A percentile compares a stretch with the other conserved stretches of the same genome.
These are phyloP conservation scores for Tetrapisispora namnaoensis DNA, from an alignment of 805 yeast species.

Conservation along the genomic window DNA sequence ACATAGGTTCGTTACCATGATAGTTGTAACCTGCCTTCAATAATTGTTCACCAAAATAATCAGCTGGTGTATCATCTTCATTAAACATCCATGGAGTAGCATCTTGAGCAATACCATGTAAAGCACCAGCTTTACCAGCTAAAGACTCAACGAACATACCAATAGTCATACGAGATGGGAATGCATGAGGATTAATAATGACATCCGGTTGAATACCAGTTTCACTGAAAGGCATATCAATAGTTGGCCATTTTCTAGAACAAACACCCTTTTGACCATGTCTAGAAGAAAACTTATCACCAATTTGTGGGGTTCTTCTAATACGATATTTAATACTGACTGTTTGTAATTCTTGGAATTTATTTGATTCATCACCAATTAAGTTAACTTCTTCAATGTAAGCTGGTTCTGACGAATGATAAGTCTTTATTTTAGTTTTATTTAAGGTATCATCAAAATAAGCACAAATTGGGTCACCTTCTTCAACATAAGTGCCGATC, in stretches of 20 bases:
- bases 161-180: conserved; percentile 99
- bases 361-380: conserved; percentile 64
- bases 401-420: conserved; percentile 91
- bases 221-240: conserved; percentile 96
- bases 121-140: conserved; percentile 98
- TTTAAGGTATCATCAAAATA: conserved; percentile 85
- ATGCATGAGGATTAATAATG: conserved; percentile 96
- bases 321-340: conserved; percentile 83
- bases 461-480: conserved; percentile 94
- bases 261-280: conserved; percentile 99
- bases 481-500: conserved; percentile 79
- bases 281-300: conserved; percentile 95
- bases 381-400: conserved; percentile 91
- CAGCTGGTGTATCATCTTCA: conserved; percentile 93
- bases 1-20: conserved; percentile 98
- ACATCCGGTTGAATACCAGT: conserved; percentile 96
- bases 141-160: conserved; percentile 98
- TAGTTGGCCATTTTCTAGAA: conserved; percentile 94
- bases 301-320: conserved; percentile 87
- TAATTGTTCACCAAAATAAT: conserved; percentile 92
- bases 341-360: conserved; percentile 69
- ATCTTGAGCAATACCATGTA: conserved; percentile 96
- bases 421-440: conserved; percentile 83
- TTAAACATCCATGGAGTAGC: conserved; percentile 93
- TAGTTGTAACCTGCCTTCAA: conserved; percentile 83